These are phyloP conservation scores for Hirschfeldia incana DNA, from an alignment of 345 rosid species.

Conservation along the genomic window DNA sequence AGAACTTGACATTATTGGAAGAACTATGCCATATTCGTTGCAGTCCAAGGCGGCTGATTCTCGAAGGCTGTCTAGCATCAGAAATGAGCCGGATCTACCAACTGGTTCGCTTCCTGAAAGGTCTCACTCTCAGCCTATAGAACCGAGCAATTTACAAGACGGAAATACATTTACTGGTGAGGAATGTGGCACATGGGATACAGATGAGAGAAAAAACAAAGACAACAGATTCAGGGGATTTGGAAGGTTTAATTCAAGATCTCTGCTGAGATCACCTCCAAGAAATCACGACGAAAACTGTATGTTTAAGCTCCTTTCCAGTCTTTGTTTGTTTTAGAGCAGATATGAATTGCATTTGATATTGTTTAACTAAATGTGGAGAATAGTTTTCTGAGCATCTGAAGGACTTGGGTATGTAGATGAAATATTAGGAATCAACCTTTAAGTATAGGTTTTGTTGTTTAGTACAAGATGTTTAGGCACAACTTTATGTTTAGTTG, in stretches of 20 bases:
- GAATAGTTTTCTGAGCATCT: conserved; percentile 1
- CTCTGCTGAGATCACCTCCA: conserved; percentile 52
- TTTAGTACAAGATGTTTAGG: conserved; percentile 5
- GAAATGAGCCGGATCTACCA: conserved; percentile 67
- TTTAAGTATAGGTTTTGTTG: conserved; percentile 9
- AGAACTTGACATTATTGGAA: conserved; percentile 75
- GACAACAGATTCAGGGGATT: conserved; percentile 54
- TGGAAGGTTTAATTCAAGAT: conserved; percentile 50
- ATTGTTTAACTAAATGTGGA: not conserved
- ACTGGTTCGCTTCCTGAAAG: conserved; percentile 48
- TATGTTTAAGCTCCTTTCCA: conserved; percentile 44
- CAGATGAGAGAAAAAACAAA: conserved; percentile 51
- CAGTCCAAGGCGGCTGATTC: conserved; percentile 73
- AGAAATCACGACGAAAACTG: conserved; percentile 58
- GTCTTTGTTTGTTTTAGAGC: not conserved
- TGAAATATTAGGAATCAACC: conserved; percentile 14
- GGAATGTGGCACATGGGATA: conserved; percentile 50
- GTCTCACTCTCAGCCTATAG: conserved; percentile 46
- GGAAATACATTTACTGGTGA: conserved; percentile 46
- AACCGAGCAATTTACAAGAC: conserved; percentile 43
- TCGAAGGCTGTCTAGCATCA: conserved; percentile 51
- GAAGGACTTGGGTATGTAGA: not conserved
- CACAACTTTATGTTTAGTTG: conserved; percentile 12
- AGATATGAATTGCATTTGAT: conserved; percentile 10
- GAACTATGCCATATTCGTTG: conserved; percentile 98